These are phyloP conservation scores for Termitomyces sp. DNA, from an alignment of 768 basidiomycete genomes.

Conservation along the genomic window DNA sequence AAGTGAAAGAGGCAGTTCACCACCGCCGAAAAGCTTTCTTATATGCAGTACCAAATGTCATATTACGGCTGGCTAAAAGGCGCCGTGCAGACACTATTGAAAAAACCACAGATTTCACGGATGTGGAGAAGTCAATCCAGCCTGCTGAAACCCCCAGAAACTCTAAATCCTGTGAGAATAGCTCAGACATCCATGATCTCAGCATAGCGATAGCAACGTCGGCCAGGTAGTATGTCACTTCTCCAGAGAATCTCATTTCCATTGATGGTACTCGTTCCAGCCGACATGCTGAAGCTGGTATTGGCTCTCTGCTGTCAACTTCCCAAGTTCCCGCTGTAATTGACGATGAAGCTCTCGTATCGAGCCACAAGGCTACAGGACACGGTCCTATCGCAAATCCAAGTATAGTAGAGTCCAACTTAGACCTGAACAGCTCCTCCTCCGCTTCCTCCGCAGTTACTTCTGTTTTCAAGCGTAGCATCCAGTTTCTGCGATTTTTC, in stretches of 20 bases:
- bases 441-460: neutral
- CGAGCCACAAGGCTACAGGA: neutral
- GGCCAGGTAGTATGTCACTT: conserved; percentile 16
- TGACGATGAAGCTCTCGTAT: neutral
- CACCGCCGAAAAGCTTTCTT: conserved; percentile 25
- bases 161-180: neutral
- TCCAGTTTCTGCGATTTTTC: conserved; percentile 10
- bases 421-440: neutral
- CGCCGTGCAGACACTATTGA: neutral
- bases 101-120: neutral
- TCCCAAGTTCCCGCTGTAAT: conserved; percentile 11
- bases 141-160: neutral
- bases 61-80: conserved; percentile 5
- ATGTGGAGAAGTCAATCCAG: neutral
- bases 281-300: conserved; percentile 8
- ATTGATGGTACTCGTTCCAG: conserved; percentile 10
- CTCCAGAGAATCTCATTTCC: conserved; percentile 19
- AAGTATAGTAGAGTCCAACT: neutral
- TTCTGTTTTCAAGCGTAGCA: neutral
- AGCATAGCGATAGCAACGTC: neutral
- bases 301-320: neutral
- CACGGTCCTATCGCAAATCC: neutral
- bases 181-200: neutral
- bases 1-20: conserved; percentile 41
- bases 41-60: conserved; percentile 11